These are phyloP conservation scores for Penicillium janthinellum DNA, from an alignment of 2,329 filamentous ascomycete species.

Conservation along the genomic window DNA sequence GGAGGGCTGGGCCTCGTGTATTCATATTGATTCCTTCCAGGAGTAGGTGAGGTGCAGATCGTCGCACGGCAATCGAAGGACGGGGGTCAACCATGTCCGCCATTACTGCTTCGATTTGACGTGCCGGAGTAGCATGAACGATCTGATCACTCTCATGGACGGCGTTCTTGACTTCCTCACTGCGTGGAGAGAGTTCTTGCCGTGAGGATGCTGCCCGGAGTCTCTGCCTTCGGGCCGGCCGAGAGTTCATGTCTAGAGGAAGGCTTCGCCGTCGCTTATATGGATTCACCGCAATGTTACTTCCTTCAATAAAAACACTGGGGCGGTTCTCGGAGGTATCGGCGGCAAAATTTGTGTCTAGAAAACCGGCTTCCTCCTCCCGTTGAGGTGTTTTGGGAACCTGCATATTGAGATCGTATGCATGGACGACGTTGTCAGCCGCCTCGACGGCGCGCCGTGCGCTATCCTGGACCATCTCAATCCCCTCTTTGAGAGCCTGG, in stretches of 20 bases:
- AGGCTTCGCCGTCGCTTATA: conserved; percentile 50
- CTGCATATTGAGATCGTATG: conserved; percentile 74
- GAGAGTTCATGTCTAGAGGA: conserved; percentile 38
- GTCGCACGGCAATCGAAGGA: conserved; percentile 39
- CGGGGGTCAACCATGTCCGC: conserved; percentile 41
- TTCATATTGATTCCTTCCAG: conserved; percentile 42
- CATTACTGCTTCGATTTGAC: conserved; percentile 43
- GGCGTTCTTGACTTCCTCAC: conserved; percentile 44
- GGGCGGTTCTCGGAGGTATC: conserved; percentile 38
- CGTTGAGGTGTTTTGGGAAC: conserved; percentile 64
- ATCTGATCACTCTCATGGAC: conserved; percentile 48
- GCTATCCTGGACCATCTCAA: conserved; percentile 73
- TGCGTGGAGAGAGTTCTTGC: conserved; percentile 42
- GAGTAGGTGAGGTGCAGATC: conserved; percentile 39
- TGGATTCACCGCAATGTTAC: conserved; percentile 45
- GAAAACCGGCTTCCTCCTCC: conserved; percentile 43
- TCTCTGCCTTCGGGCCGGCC: conserved; percentile 41
- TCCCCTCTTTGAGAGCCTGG: conserved; percentile 65
- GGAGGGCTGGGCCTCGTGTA: conserved; percentile 37
- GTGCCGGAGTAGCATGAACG: conserved; percentile 38
- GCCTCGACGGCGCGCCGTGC: conserved; percentile 71
- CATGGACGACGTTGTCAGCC: conserved; percentile 74
- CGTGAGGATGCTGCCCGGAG: conserved; percentile 34
- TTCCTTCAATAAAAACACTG: conserved; percentile 47
- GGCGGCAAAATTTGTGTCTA: conserved; percentile 28